Evolutionary conservation across 495 filamentous ascomycete genomes (phyloP), one percentile per base, ranked within the genome.

Genomic region (Hyaloscypha bicolor): DNA sequence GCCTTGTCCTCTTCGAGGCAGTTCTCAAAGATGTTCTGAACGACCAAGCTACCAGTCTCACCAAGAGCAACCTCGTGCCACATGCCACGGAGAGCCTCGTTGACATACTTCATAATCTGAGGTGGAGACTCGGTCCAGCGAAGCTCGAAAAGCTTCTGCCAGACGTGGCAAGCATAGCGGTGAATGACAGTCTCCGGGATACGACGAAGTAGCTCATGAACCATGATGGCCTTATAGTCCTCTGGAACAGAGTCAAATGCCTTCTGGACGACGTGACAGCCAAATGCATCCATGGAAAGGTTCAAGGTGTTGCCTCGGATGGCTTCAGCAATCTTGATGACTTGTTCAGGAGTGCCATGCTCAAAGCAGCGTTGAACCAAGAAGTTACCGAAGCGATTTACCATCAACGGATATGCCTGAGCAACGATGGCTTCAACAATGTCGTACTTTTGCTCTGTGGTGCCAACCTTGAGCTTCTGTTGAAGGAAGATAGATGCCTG

Each of bases 11-110:
- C 94, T 72, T 99, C 95, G 16, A 99, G 86, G 74, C 95, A 99
- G 73, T 99, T 99, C 79, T 99, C 95, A 75, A 99, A 98, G 72
- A 99, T 98, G 75, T 99, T 99, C 79, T 99, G 95, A 63, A 99
- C 95, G 37, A 99, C 95, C 70, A 99, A 82, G 73, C 95, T 98
- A 56, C 95, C 95, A 9, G 95, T 99, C 81, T 99, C 95, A 29
- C 95, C 95, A 48, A 97, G 81, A 39, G 95, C 96, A 70, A 98
- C 95, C 72, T 99, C 94, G 72, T 98, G 94, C 95, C 95, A 99
- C 93, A 97, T 97, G 60, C 94, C 95, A 67, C 87, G 87, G 35
- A 99, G 84, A 37, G 95, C 90, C 69, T 99, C 95, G 74, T 99
- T 99, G 75, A 99, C 95, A 72, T 94, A 96, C 72, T 90, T 91